A percentile compares a stretch with the other conserved stretches of the same genome.
Evolutionary conservation across 805 yeast species (phyloP).

Genomic region (Ogataea sp.): DNA sequence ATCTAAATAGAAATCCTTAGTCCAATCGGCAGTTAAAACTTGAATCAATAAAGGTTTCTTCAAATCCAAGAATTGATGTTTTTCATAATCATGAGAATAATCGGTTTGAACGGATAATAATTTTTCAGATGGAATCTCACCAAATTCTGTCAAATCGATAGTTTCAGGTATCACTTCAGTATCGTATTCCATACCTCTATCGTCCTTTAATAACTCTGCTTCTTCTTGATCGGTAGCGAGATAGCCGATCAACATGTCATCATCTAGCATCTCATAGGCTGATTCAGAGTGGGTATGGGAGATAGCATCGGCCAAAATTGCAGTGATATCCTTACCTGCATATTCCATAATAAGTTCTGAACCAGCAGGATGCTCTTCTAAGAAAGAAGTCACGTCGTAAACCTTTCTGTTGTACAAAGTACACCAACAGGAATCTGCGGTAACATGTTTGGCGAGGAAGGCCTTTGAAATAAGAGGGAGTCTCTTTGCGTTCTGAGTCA

Average conservation of each 20-base stretch:
- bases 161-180: constrained; percentile 32
- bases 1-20: constrained; percentile 86
- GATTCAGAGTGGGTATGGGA: constrained; percentile 78
- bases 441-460: constrained; percentile 46
- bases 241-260: constrained; percentile 73
- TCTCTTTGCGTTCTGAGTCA: constrained; percentile 4
- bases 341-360: constrained; percentile 46
- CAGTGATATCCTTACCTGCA: constrained; percentile 59
- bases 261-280: constrained; percentile 87
- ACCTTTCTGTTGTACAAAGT: constrained; percentile 72
- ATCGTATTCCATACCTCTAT: constrained; percentile 38
- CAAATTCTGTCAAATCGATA: constrained; percentile 47
- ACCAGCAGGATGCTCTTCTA: constrained; percentile 71
- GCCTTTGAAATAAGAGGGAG: constrained; percentile 54
- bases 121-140: constrained; percentile 65
- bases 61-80: constrained; percentile 83
- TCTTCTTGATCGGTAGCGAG: constrained; percentile 79
- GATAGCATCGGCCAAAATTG: constrained; percentile 60
- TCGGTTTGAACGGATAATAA: constrained; percentile 76
- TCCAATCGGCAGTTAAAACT: constrained; percentile 65
- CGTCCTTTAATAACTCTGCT: constrained; percentile 44
- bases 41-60: constrained; percentile 75
- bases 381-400: constrained; percentile 70
- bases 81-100: constrained; percentile 55
- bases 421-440: constrained; percentile 64